Percentiles rank a stretch among this genome's conserved stretches.
These are phyloP conservation scores for Plasmodium billcollinsi DNA, from an alignment of 169 alveolate species.

Conservation along the genomic window DNA sequence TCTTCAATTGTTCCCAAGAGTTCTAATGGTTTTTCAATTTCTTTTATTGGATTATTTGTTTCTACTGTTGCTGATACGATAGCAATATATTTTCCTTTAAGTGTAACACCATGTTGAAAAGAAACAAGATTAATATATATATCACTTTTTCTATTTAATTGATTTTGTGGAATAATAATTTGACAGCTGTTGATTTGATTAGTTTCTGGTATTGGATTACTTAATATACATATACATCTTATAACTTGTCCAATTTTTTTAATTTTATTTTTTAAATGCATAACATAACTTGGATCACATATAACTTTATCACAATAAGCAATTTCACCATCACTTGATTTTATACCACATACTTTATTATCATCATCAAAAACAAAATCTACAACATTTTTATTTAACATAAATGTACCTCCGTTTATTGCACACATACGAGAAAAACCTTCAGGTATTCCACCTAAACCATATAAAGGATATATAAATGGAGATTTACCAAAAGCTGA, in stretches of 20 bases:
- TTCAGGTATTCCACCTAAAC: slow-evolving; percentile 99
- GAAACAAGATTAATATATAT: slow-evolving; percentile 96
- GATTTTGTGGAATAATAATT: slow-evolving; percentile 96
- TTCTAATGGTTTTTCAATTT: slow-evolving; percentile 95
- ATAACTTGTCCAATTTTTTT: slow-evolving; percentile 85
- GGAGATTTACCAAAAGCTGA: slow-evolving; percentile 98
- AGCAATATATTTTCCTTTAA: slow-evolving; percentile 96
- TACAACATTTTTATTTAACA: slow-evolving; percentile 95
- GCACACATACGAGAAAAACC: slow-evolving; percentile 97
- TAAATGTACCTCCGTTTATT: slow-evolving; percentile 97
- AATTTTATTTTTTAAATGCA: slow-evolving; percentile 80
- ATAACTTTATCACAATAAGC: slow-evolving; percentile 95
- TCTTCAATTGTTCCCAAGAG: slow-evolving; percentile 95
- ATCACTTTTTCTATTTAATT: slow-evolving; percentile 93
- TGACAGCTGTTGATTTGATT: slow-evolving; percentile 95
- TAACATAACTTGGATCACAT: slow-evolving; percentile 96
- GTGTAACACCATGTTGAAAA: slow-evolving; percentile 94
- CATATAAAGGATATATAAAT: slow-evolving; percentile 98
- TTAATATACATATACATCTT: slow-evolving; percentile 95
- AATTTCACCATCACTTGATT: slow-evolving; percentile 91
- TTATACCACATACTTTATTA: slow-evolving; percentile 94
- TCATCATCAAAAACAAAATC: slow-evolving; percentile 92
- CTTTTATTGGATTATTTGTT: slow-evolving; percentile 94
- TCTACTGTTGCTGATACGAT: slow-evolving; percentile 97
- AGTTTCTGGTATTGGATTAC: slow-evolving; percentile 96